Evolutionary conservation across 805 yeast species (phyloP).

Genomic region (Nakazawaea ambrosiae): DNA sequence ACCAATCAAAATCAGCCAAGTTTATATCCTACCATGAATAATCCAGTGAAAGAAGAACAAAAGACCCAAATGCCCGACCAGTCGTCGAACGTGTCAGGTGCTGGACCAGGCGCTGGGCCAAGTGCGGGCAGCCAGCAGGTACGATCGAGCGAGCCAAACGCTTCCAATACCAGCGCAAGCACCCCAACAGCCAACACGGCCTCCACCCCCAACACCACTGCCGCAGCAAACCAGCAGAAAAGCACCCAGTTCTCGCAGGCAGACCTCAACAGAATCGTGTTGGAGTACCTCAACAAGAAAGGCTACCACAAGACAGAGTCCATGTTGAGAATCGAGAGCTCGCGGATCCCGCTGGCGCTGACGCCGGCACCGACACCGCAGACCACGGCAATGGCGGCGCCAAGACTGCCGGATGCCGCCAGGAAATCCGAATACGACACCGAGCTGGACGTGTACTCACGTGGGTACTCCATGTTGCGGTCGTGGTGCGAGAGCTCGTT

Average conservation of each 20-base stretch:
- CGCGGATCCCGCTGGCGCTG: conserved; percentile 50
- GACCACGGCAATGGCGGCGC: conserved; percentile 25
- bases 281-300: conserved; percentile 87
- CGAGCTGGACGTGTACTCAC: conserved; percentile 64
- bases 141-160: no score
- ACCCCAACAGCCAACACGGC: no score
- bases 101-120: no score
- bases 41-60: no score
- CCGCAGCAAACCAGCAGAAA: neutral
- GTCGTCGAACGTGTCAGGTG: no score
- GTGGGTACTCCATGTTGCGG: conserved; percentile 74
- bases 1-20: no score
- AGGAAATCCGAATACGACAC: conserved; percentile 35
- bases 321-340: conserved; percentile 80
- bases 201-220: neutral
- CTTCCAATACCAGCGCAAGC: no score
- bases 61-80: no score
- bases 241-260: conserved; percentile 59
- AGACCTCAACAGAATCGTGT: conserved; percentile 84
- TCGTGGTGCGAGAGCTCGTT: conserved; percentile 89
- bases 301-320: conserved; percentile 95
- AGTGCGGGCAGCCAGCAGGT: no score
- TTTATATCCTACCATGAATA: no score
- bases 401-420: conserved; percentile 24
- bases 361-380: conserved; percentile 43